Evolutionary conservation across 345 rosid species (phyloP), one percentile per base, ranked within the genome.

Genomic region (Hibiscus syriacus): DNA sequence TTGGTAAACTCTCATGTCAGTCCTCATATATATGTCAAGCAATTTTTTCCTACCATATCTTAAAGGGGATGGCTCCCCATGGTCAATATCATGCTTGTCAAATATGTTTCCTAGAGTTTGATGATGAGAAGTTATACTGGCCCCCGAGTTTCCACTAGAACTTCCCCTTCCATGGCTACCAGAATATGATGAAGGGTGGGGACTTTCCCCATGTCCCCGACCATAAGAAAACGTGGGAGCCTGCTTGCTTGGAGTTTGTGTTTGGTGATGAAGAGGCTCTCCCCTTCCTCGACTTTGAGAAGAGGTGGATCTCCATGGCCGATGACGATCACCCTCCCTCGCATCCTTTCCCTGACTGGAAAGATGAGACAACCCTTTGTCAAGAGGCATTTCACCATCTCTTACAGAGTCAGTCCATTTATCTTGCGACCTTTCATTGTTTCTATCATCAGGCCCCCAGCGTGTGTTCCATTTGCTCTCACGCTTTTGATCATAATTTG

Each of bases 1-100:
- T 66, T 54, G 58, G 78, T 27, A 53, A 38, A 69, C 72, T 41
- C 70, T 83, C 79, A 81, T 58, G 77, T 87, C 95, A 67, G 82
- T 84, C 78, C 57, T 78, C 82, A 92, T 69, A 80, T 77, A 94
- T 27, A 91, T 67, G 77, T 89, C 90, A 61, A 91, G 87, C 77
- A 91, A 73, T 69, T 91, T 94, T 60, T 78, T 86, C 81, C 99
- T 83, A 76, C 80, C 79, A 50, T 50, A 50, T 8, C 12, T 80
- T 72, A 91, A 73, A 66, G 79, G 79, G 56, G 70, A 69, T 45
- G 72, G 68, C 73, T 84, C 86, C 54, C 83, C 88, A 70, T n/a
- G 76, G 71, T 83, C 83, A 78, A 66, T 78, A 75, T 85, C 98
- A 78, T 78, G 76, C 73, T 77, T 87, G 62, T 85, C 87, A 52